Evolutionary conservation across 1,139 yeast genomes (phyloP), one percentile per base, ranked within the genome.

Genomic region (Protomyces inundatus): DNA sequence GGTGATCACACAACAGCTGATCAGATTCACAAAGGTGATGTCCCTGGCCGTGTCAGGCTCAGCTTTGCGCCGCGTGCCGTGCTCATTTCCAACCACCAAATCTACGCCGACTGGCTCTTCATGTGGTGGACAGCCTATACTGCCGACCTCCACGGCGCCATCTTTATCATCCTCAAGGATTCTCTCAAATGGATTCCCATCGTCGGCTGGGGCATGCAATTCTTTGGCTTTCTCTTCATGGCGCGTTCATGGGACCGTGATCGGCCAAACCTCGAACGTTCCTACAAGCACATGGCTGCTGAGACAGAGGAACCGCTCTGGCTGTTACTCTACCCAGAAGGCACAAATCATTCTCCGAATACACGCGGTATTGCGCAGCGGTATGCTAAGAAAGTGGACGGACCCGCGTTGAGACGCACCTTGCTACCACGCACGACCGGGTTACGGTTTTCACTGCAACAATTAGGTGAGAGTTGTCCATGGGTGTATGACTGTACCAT

Each of bases 251-350:
- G 98, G 98, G 86, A 81, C 30, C 76, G 77, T 6, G 98, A 93
- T 73, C 84, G 84, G 71, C 71, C 80, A 12, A 78, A 78, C 6
- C 79, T 91, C 77, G 78, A 84, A 37, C 80, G 82, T 61, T 83
- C 81, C 63, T 54, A 61, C 32, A 32, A 52, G 9, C 56, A 51
- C 33, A 35, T 64, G 35, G 16, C 46, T 6, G 32, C 30, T 3
- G 57, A 60, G 30, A 65, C 65, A 54, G 67, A 74, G 2, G 73
- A 74, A 73, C 80, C 81, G 3, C 72, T 76, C n/a, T 78, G 80
- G 80, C 68, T 93, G 63, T 75, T 91, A 35, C 74, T 93, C 40
- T 93, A 87, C 75, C 98, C 99, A 0, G 99, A 93, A 74, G 99
- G 99, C 1, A 93, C 99, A 0, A 95, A 90, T 62, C 77, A 88